Percentiles rank a stretch among this genome's conserved stretches.
Conservation (phyloP, 2,329 filamentous ascomycete species). For the Aspergillus sclerotialis region DNA sequence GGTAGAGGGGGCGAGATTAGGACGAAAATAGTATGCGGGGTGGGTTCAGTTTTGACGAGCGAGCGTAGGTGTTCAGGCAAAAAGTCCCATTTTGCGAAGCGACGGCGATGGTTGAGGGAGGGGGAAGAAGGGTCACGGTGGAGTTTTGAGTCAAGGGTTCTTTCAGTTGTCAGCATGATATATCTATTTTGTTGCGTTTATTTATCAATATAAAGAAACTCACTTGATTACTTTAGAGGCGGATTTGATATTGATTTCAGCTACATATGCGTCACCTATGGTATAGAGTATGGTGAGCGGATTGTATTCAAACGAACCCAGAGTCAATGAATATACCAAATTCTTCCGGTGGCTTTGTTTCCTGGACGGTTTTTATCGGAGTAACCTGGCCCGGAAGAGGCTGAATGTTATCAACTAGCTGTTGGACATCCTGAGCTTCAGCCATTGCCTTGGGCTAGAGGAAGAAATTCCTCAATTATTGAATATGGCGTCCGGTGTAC, state of each 20-base stretch:
- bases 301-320: not conserved
- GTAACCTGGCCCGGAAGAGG: slow-evolving; percentile 29
- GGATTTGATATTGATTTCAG: slow-evolving; percentile 38
- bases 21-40: slow-evolving; percentile 32
- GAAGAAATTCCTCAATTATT: not conserved
- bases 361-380: slow-evolving; percentile 38
- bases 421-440: slow-evolving; percentile 15
- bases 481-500: no score
- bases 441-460: not conserved
- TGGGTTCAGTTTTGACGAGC: slow-evolving; percentile 12
- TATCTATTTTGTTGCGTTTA: not conserved
- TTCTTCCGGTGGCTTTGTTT: slow-evolving; percentile 33
- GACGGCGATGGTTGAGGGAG: slow-evolving; percentile 33
- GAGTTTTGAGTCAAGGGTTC: slow-evolving; percentile 32
- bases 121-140: slow-evolving; percentile 26
- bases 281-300: slow-evolving; percentile 8
- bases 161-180: slow-evolving; percentile 10
- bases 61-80: slow-evolving; percentile 24
- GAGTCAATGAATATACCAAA: slow-evolving; percentile 27
- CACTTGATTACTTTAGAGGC: slow-evolving; percentile 40
- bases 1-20: slow-evolving; percentile 36
- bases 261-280: slow-evolving; percentile 36
- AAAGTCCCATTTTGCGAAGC: slow-evolving; percentile 31
- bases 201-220: slow-evolving; percentile 4
- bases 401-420: slow-evolving; percentile 17